Base-by-base conservation (phyloP, 768 basidiomycete genomes). In the Tremella yokohamensis region DNA sequence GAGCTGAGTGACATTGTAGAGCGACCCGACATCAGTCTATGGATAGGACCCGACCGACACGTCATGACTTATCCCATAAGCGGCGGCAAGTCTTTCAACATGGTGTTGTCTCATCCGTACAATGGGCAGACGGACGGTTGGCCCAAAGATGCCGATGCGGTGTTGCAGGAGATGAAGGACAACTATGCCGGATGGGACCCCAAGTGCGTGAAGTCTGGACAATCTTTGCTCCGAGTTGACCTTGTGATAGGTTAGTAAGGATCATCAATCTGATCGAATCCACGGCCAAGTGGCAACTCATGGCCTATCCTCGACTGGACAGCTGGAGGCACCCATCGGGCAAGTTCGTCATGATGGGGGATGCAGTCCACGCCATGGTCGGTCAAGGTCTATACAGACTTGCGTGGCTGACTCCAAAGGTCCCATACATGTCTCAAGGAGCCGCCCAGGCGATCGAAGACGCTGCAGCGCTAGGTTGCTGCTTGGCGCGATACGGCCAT, bases 381-480 rank as follows among this genome's bases (percentile, higher is more conserved):
- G 22, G 42, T 34, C 29, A 6, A 40, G 39, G 39, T 40, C 39
- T 40, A 11, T n/a, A n/a, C 11, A 40, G 11, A 40, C 11, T 22
- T 45, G 4, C 29, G 42, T 18, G 22, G 11, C 22, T 45, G 42
- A 18, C 6, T 22, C 42, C 15, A 8, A 4, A 45, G 42, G n/a
- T 78, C 2, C 77, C 77, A 1, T 73, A 74, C 62, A 51, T 76
- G 13, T 70, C 73, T 9, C 75, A 79, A 61, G 80, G 79, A 6
- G 79, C 79, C 3, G 76, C 80, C 1, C 78, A 80, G 50, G 79
- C 79, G 0, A 73, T 79, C 20, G 80, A 81, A 54, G 79, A 81
- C 56, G 79, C 70, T 1, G 76, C 76, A 0, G 74, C 78, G 1
- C 61, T 80, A 12, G 77, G 74, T 0, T 67, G 75, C 11, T 63